A percentile compares a stretch with the other conserved stretches of the same genome.
Evolutionary conservation across 257 asterid species (phyloP).

Genomic region (Eustoma russellianum): DNA sequence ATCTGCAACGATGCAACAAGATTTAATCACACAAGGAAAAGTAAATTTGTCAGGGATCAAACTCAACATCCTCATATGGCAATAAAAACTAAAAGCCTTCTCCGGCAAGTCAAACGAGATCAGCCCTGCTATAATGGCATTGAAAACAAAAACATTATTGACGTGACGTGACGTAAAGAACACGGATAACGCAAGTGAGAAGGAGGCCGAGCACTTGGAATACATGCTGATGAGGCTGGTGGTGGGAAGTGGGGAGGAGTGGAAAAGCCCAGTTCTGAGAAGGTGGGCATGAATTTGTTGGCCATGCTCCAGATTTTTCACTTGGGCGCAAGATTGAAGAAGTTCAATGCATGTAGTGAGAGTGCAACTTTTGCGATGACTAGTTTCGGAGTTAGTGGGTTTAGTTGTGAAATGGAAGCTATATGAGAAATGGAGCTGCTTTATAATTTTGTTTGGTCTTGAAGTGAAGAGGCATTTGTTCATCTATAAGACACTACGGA

Average conservation of each 20-base stretch:
- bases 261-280: slow-evolving; percentile 37
- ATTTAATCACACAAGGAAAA: slow-evolving; percentile 73
- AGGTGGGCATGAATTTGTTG: slow-evolving; percentile 45
- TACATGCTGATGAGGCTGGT: slow-evolving; percentile 90
- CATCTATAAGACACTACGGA: background rate
- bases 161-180: slow-evolving; percentile 32
- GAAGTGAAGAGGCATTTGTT: background rate
- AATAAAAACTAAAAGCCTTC: slow-evolving; percentile 36
- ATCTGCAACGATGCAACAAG: slow-evolving; percentile 30
- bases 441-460: background rate
- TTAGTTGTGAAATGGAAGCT: slow-evolving; percentile 20
- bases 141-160: slow-evolving; percentile 56
- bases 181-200: slow-evolving; percentile 47
- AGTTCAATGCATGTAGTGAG: slow-evolving; percentile 31
- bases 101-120: slow-evolving; percentile 25
- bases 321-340: slow-evolving; percentile 63
- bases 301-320: slow-evolving; percentile 35
- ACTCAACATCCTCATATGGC: slow-evolving; percentile 41
- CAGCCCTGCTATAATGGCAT: slow-evolving; percentile 63
- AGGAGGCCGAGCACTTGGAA: slow-evolving; percentile 51
- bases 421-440: slow-evolving; percentile 9
- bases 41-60: slow-evolving; percentile 70
- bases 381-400: slow-evolving; percentile 12
- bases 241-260: slow-evolving; percentile 46
- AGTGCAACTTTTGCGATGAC: slow-evolving; percentile 12